A percentile compares a stretch with the other conserved stretches of the same genome.
Conservation (phyloP, 78 protist genomes). For the Dictyostelium purpureum region DNA sequence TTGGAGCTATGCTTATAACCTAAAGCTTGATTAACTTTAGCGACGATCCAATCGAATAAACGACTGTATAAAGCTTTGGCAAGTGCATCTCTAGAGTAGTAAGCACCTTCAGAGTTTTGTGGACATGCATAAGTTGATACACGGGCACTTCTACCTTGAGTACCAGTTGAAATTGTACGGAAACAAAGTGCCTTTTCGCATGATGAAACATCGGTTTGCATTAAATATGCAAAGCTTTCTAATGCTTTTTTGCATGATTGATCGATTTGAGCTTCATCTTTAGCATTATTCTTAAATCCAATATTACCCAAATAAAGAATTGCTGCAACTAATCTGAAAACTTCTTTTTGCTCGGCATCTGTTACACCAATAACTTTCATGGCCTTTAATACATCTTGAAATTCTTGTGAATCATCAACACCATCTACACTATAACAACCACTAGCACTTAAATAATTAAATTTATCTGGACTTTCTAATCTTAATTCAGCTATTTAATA, state of each 20-base stretch:
- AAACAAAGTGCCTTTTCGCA: conserved; percentile 64
- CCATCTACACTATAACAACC: conserved; percentile 86
- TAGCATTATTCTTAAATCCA: conserved; percentile 69
- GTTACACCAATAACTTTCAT: conserved; percentile 89
- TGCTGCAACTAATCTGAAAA: conserved; percentile 88
- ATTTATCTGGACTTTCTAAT: conserved; percentile 78
- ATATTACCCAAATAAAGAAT: conserved; percentile 92
- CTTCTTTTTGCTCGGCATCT: conserved; percentile 62
- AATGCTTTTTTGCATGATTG: conserved; percentile 44
- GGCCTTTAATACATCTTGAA: conserved; percentile 79
- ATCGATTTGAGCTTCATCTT: conserved; percentile 79
- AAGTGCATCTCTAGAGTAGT: conserved; percentile 89
- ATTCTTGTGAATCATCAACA: conserved; percentile 90
- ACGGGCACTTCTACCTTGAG: conserved; percentile 81
- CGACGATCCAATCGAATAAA: conserved; percentile 93
- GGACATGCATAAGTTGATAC: conserved; percentile 83
- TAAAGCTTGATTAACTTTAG: conserved; percentile 83
- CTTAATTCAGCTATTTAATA: conserved; percentile 41
- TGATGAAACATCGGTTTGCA: conserved; percentile 74
- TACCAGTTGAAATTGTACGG: conserved; percentile 82
- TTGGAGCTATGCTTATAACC: conserved; percentile 36
- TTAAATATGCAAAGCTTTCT: conserved; percentile 78
- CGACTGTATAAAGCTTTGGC: conserved; percentile 95
- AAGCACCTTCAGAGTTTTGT: conserved; percentile 82
- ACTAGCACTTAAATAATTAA: conserved; percentile 53